phyloP scores from a whole-genome alignment of 768 basidiomycete species.

The Leccinum boreale region DNA sequence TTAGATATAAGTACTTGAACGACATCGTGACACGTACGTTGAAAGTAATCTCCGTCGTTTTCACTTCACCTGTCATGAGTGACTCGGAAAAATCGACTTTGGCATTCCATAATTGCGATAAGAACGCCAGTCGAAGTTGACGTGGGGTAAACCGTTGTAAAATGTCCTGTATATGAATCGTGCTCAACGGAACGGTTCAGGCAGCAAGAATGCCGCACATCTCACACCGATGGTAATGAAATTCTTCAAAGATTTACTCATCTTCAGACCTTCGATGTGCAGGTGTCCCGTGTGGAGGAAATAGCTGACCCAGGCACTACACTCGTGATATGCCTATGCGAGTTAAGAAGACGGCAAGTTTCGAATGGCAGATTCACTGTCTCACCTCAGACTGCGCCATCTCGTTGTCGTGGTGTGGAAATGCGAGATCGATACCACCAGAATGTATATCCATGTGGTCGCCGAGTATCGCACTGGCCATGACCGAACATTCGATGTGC shows the following conservation, averaged over 20 bases:
- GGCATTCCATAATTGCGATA: slow-evolving; percentile 87
- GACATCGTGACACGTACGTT: slow-evolving; percentile 56
- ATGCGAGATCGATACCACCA: slow-evolving; percentile 95
- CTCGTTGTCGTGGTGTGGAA: slow-evolving; percentile 99
- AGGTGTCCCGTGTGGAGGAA: slow-evolving; percentile 98
- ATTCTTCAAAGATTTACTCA: slow-evolving; percentile 99
- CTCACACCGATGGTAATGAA: slow-evolving; percentile 94
- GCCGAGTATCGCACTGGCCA: slow-evolving; percentile 76
- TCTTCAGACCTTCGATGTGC: slow-evolving; percentile 97
- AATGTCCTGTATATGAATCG: slow-evolving; percentile 63
- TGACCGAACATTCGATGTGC: slow-evolving; percentile 99
- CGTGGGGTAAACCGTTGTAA: slow-evolving; percentile 78
- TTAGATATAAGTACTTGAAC: not conserved
- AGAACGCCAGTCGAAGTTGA: slow-evolving; percentile 88
- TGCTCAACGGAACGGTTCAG: slow-evolving; percentile 1
- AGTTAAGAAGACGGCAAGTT: slow-evolving; percentile 6
- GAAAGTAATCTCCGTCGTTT: slow-evolving; percentile 75
- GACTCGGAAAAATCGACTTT: slow-evolving; percentile 94
- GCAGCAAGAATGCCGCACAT: not conserved
- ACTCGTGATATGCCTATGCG: slow-evolving; percentile 85
- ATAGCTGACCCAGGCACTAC: slow-evolving; percentile 95
- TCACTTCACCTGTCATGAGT: slow-evolving; percentile 85
- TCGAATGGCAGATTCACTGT: slow-evolving; percentile 4
- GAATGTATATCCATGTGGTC: slow-evolving; percentile 94
- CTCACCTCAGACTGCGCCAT: slow-evolving; percentile 92